Evolutionary conservation across 305 asterid species (phyloP).

Genomic region (Nicotiana rustica): DNA sequence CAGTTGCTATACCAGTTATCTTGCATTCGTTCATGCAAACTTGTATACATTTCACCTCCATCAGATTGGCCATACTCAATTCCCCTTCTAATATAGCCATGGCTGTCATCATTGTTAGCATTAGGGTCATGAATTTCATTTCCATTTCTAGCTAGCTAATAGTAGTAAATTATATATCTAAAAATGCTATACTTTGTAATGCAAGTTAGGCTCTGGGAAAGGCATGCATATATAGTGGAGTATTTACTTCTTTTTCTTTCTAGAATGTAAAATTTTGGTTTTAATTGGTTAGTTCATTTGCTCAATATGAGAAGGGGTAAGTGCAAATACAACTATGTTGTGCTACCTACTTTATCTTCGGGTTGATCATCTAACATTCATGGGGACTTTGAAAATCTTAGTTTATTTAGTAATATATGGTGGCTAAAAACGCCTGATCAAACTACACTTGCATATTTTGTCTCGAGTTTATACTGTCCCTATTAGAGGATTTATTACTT

Average conservation of each 20-base stretch:
- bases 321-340: not conserved
- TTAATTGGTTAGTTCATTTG: conserved; percentile 11
- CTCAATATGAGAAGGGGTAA: not conserved
- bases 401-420: not conserved
- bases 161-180: not conserved
- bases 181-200: not conserved
- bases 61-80: conserved; percentile 14
- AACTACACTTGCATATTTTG: not conserved
- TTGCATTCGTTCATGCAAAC: conserved; percentile 33
- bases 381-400: not conserved
- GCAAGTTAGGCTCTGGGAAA: not conserved
- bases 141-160: not conserved
- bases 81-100: not conserved
- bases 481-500: not conserved
- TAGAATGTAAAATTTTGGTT: not conserved
- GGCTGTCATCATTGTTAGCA: conserved; percentile 17
- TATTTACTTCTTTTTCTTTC: not conserved
- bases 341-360: not conserved
- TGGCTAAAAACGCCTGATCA: not conserved
- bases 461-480: not conserved
- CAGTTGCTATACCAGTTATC: not conserved
- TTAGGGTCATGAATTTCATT: not conserved
- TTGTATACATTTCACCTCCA: conserved; percentile 31
- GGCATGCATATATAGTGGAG: not conserved
- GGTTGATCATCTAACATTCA: conserved; percentile 8